These are phyloP conservation scores for Ustilago shanxiensis DNA, from an alignment of 1,284 basidiomycete species.

Conservation along the genomic window DNA sequence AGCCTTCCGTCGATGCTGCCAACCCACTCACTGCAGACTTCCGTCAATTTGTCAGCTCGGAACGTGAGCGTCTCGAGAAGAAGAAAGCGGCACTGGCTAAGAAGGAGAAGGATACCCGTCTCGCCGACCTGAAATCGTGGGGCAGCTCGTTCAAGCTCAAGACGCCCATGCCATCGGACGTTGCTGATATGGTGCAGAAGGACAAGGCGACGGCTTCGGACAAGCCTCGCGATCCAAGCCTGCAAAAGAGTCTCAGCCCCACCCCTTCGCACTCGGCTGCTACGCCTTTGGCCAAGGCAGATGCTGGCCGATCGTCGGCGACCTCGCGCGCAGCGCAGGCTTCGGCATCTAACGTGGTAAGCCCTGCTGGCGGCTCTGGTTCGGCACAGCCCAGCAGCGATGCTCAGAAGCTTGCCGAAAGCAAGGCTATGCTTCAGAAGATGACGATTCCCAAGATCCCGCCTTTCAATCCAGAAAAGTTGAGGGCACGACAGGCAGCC, in stretches of 20 bases:
- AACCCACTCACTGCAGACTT: slow-evolving; percentile 64
- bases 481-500: slow-evolving; percentile 53
- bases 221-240: slow-evolving; percentile 61
- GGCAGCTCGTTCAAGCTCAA: slow-evolving; percentile 95
- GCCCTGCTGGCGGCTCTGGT: slow-evolving; percentile 36
- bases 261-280: slow-evolving; percentile 42
- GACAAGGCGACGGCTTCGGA: slow-evolving; percentile 56
- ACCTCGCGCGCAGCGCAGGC: slow-evolving; percentile 31
- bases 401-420: slow-evolving; percentile 51
- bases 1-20: slow-evolving; percentile 35
- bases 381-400: slow-evolving; percentile 25
- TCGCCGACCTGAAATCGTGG: slow-evolving; percentile 92
- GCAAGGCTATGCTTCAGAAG: slow-evolving; percentile 70
- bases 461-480: slow-evolving; percentile 81
- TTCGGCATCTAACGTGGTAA: slow-evolving; percentile 31
- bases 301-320: slow-evolving; percentile 33
- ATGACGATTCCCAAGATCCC: slow-evolving; percentile 87
- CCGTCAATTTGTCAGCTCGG: slow-evolving; percentile 65
- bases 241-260: slow-evolving; percentile 62
- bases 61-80: slow-evolving; percentile 74
- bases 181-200: slow-evolving; percentile 77
- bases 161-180: slow-evolving; percentile 91
- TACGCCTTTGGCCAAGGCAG: slow-evolving; percentile 20
- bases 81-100: slow-evolving; percentile 90
- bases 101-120: slow-evolving; percentile 90